Base-by-base conservation (phyloP, 257 asterid genomes). In the Nicotiana noctiflora region DNA sequence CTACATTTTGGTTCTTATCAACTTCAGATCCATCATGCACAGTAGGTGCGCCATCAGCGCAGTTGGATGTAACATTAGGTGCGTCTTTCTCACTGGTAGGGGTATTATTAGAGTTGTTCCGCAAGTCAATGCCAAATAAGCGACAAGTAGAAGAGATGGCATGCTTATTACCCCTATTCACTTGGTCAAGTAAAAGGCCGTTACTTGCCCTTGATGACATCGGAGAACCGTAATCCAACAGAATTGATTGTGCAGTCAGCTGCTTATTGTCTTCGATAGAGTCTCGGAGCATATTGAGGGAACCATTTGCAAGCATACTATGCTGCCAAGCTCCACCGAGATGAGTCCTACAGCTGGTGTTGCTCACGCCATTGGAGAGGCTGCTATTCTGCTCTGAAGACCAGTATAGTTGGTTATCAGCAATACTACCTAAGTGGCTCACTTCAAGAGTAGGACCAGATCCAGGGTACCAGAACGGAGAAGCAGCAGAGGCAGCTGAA, bases 71-170 rank as follows among this genome's bases (percentile, higher is more conserved):
- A 18, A 62, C 52, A 61, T 74, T 84, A 29, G 83, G 74, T 5
- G 76, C 37, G 25, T 82, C 88, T 82, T 85, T 88, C 80, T 79
- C 90, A 18, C 19, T 57, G 10, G 80, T 80, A 56, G 76, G 80
- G 34, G 46, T 46, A 72, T 77, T 84, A 53, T 76, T 87, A 5
- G 88, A 46, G 77, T 87, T 89, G 83, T 80, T 90, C 87, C 92
- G 86, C 88, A 93, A 90, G 82, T 93, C 97, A 76, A 93, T 72
- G 65, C 97, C 97, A 83, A 93, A 93, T 83, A 93, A 67, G 55
- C 97, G 84, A 84, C 89, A 91, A 17, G 82, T 86, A 5, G 95
- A 78, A 19, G 82, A 80, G 25, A 68, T 84, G 77, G 89, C 97
- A 4, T 51, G 44, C 82, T 61, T 90, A 67, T 82, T 90, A 18